Evolutionary conservation across 1,139 yeast genomes (phyloP), one percentile per base, ranked within the genome.

Genomic region (Lodderomyces metapsilosis): DNA sequence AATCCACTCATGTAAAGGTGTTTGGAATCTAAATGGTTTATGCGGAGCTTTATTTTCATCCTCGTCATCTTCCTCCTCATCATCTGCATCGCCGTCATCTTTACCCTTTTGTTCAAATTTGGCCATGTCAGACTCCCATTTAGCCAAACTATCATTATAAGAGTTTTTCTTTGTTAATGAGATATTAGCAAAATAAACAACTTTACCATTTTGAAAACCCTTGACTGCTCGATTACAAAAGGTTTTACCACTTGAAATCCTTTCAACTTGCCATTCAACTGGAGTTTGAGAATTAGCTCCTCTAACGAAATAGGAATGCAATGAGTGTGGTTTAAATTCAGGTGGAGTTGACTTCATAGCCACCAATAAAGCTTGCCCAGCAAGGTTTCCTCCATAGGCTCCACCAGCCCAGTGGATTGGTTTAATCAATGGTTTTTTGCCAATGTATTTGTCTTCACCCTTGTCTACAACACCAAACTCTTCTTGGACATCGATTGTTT

Each of bases 221-320:
- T 68, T 66, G 4, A 84, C 74, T 34, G 78, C 73, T 42, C 86
- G 70, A 39, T 84, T 82, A 37, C 74, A 67, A 54, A 81, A 85
- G 46, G 52, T 81, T 45, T 75, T 78, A 3, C 94, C 94, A 44
- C 76, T 61, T 36, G 70, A 64, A n/a, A 64, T 58, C 23, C 42
- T 43, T 4, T 61, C 62, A 4, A 68, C 68, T 42, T 60, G 59
- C 70, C 74, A 72, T 13, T 58, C 54, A 41, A 69, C 53, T 11
- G 49, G 46, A 5, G 46, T 47, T 20, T 53, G 45, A 7, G 53
- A 51, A 16, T 43, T 44, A 0, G 62, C 65, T 3, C 62, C 56
- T 43, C 58, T 54, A 25, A 68, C 54, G 48, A 65, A 61, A 47
- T 54, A 60, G 15, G 74, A 56, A 50, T 66, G 66, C 45, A 68